These are phyloP conservation scores for Fusarium sp. DNA, from an alignment of 2,329 filamentous ascomycete genomes.

Conservation along the genomic window DNA sequence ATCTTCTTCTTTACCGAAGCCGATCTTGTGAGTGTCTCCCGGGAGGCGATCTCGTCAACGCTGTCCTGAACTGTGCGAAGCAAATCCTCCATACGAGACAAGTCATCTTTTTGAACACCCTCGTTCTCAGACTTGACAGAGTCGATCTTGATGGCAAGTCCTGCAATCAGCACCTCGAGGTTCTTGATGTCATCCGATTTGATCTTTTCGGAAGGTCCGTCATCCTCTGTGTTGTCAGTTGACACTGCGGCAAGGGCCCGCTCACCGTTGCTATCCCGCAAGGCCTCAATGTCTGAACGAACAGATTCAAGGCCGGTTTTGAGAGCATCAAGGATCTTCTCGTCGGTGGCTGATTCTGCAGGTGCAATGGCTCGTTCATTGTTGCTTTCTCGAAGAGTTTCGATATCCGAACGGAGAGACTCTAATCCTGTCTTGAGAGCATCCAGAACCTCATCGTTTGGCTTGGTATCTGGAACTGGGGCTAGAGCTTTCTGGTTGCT, in stretches of 20 bases:
- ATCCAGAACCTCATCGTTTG: slow-evolving; percentile 85
- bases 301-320: slow-evolving; percentile 80
- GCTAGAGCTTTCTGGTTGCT: slow-evolving; percentile 62
- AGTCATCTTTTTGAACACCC: slow-evolving; percentile 61
- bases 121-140: slow-evolving; percentile 48
- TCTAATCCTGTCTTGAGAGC: slow-evolving; percentile 82
- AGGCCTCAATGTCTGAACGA: slow-evolving; percentile 77
- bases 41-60: slow-evolving; percentile 56
- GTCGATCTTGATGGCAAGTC: slow-evolving; percentile 87
- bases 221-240: slow-evolving; percentile 34
- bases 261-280: slow-evolving; percentile 66
- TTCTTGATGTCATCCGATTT: slow-evolving; percentile 83
- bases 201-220: slow-evolving; percentile 59
- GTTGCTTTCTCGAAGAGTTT: slow-evolving; percentile 73
- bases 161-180: slow-evolving; percentile 82
- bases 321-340: slow-evolving; percentile 86
- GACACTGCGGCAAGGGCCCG: slow-evolving; percentile 57
- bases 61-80: slow-evolving; percentile 58
- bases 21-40: slow-evolving; percentile 40
- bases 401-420: slow-evolving; percentile 76
- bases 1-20: slow-evolving; percentile 31
- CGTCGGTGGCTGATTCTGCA: slow-evolving; percentile 54
- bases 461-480: slow-evolving; percentile 74
- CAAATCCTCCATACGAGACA: slow-evolving; percentile 65
- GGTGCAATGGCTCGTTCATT: slow-evolving; percentile 64